Evolutionary conservation across 306 rosid genomes (phyloP).

Genomic region (Comarum palustre): DNA sequence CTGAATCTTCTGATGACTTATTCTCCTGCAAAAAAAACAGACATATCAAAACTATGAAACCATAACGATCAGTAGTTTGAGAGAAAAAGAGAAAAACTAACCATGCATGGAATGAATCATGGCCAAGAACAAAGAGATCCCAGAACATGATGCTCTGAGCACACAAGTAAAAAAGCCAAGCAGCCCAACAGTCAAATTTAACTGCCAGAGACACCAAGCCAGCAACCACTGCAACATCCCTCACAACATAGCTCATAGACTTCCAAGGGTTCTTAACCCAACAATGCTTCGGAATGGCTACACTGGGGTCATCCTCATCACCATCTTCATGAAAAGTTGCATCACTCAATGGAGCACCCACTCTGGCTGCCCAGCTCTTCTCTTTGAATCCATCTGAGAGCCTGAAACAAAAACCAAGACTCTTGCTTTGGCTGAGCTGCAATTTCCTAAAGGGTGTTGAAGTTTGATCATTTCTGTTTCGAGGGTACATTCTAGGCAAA

Average conservation of each 20-base stretch:
- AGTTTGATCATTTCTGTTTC: conserved; percentile 42
- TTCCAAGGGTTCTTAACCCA: conserved; percentile 90
- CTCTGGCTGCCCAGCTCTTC: conserved; percentile 60
- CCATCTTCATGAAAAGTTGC: conserved; percentile 41
- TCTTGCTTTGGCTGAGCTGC: conserved; percentile 6
- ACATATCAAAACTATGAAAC: not conserved
- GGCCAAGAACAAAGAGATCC: conserved; percentile 98
- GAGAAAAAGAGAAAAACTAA: conserved; percentile 25
- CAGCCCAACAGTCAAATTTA: conserved; percentile 65
- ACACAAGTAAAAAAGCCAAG: conserved; percentile 95
- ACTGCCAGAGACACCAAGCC: conserved; percentile 83
- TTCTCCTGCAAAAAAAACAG: conserved; percentile 55
- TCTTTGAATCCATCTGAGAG: conserved; percentile 28
- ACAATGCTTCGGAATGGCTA: conserved; percentile 92
- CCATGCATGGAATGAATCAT: conserved; percentile 98
- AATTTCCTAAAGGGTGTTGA: conserved; percentile 29
- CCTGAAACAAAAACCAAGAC: conserved; percentile 24
- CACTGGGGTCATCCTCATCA: conserved; percentile 54
- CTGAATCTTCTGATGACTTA: conserved; percentile 70
- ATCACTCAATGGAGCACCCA: conserved; percentile 66
- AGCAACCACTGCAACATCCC: conserved; percentile 71
- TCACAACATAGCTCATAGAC: conserved; percentile 87
- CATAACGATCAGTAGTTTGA: not conserved
- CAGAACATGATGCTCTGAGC: conserved; percentile 99
- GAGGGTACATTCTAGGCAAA: conserved; percentile 43